phyloP scores from a whole-genome alignment of 2,329 filamentous ascomycete species.

The Penicillium crustosum region DNA sequence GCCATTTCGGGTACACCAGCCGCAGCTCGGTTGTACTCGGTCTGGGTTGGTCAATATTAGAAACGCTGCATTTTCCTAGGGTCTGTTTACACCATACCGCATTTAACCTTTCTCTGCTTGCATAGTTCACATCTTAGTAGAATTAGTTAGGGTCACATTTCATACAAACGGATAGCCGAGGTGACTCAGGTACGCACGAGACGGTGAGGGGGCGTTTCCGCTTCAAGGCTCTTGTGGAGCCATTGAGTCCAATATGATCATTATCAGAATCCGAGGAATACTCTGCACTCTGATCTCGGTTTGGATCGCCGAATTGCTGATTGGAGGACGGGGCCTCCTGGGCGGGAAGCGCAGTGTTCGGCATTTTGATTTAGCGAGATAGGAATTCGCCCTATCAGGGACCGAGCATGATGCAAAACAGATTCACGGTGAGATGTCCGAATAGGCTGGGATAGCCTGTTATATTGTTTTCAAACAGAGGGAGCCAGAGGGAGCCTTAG shows the following conservation, averaged over 20 bases:
- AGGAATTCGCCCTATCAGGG: constrained; percentile 19
- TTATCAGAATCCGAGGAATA: constrained; percentile 41
- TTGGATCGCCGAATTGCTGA: constrained; percentile 24
- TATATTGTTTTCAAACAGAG: not conserved
- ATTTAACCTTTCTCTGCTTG: constrained; percentile 49
- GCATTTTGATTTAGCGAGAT: constrained; percentile 38
- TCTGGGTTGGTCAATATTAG: constrained; percentile 34
- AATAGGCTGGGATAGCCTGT: not conserved
- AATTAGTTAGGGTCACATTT: constrained; percentile 21
- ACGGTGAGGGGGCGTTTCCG: constrained; percentile 41
- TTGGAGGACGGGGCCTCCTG: constrained; percentile 25
- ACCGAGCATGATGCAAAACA: constrained; percentile 22
- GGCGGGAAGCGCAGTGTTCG: constrained; percentile 30
- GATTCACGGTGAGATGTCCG: constrained; percentile 5
- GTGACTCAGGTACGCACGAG: constrained; percentile 33
- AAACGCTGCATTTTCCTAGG: not conserved
- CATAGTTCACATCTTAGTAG: constrained; percentile 43
- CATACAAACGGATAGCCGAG: not conserved
- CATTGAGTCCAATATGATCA: constrained; percentile 30
- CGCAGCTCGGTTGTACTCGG: constrained; percentile 61
- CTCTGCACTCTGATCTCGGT: constrained; percentile 36
- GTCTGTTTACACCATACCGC: constrained; percentile 35
- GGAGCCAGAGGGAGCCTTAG: not conserved
- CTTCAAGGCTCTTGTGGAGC: constrained; percentile 33
- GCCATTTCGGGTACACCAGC: constrained; percentile 68